Conservation (phyloP, 192 early-diverging fungal genomes). For the Coemansia sp. region DNA sequence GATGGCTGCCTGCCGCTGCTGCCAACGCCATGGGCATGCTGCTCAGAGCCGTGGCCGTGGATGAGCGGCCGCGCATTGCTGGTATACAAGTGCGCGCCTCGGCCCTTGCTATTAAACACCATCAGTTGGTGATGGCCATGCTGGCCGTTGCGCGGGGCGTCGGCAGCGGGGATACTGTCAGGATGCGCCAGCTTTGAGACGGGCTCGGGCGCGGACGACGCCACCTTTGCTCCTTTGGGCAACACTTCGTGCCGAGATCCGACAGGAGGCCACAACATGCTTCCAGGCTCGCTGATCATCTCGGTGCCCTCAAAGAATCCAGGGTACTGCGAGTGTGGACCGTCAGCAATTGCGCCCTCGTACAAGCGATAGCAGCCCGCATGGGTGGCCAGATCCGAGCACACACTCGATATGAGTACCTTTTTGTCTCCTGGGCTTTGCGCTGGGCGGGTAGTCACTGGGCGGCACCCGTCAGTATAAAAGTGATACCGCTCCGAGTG, state of each 20-base stretch:
- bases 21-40: not conserved
- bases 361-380: slow-evolving; percentile 53
- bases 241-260: slow-evolving; percentile 2
- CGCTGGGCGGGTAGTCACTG: not conserved
- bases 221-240: slow-evolving; percentile 8
- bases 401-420: slow-evolving; percentile 13
- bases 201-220: slow-evolving; percentile 45
- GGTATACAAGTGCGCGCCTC: slow-evolving; percentile 11
- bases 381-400: slow-evolving; percentile 23
- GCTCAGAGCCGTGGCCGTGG: not conserved
- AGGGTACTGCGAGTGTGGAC: slow-evolving; percentile 2
- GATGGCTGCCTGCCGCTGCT: slow-evolving; percentile 11
- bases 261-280: slow-evolving; percentile 23
- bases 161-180: not conserved
- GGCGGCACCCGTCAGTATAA: slow-evolving; percentile 33
- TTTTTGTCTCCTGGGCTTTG: slow-evolving; percentile 3
- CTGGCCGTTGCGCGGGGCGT: not conserved
- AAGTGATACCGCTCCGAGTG: slow-evolving; percentile 47
- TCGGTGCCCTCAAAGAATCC: slow-evolving; percentile 11
- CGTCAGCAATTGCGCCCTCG: slow-evolving; percentile 28
- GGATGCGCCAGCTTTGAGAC: slow-evolving; percentile 14
- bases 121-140: slow-evolving; percentile 6
- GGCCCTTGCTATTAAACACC: slow-evolving; percentile 17
- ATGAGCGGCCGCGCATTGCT: not conserved
- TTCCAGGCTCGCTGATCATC: slow-evolving; percentile 17